Base-by-base conservation (phyloP, 306 rosid species). In the Trichosanthes truncata region DNA sequence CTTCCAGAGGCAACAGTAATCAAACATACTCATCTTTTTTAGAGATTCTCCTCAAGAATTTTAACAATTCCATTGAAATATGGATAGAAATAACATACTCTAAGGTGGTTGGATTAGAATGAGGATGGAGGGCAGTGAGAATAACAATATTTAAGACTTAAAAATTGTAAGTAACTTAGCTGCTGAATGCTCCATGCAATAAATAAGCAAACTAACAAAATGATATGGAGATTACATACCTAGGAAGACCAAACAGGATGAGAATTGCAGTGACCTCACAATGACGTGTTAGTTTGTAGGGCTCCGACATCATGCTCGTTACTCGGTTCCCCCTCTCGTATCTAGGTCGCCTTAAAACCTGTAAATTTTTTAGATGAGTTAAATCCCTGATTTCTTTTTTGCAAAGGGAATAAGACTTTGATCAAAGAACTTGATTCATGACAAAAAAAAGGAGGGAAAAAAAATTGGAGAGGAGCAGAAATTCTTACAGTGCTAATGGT, bases 221-320 rank as follows among this genome's bases (percentile, higher is more conserved):
- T 55, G 38, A 79, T 48, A 12, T 17, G 36, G 51, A 57, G 84
- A 79, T 61, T 53, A 14, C 53, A 26, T 84, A 96, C 99, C 99
- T 96, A 81, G 99, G 99, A 77, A 96, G 97, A 61, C 99, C 99
- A 75, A 88, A 90, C 84, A 96, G 82, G 78, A 96, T 87, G 68
- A 96, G 93, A 82, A 96, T 96, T 78, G 99, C 99, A 1, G 99
- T 96, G 77, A 96, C 99, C 83, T 96, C 99, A 56, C 99, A 96
- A 76, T 83, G 92, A 35, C 97, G 87, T 41, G 91, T 87, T 78
- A 88, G 51, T 84, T 92, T 91, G 82, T 71, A 87, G 43, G 92
- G 92, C 78, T 89, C 92, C 25, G 87, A 81, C 81, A 80, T 71
- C 86, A 80, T 80, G 79, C 78, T 79, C 49, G n/a, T 14, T 41